Evolutionary conservation across 208 protist species (phyloP), one percentile per base, ranked within the genome.

Genomic region (Acanthamoeba polyphaga): DNA sequence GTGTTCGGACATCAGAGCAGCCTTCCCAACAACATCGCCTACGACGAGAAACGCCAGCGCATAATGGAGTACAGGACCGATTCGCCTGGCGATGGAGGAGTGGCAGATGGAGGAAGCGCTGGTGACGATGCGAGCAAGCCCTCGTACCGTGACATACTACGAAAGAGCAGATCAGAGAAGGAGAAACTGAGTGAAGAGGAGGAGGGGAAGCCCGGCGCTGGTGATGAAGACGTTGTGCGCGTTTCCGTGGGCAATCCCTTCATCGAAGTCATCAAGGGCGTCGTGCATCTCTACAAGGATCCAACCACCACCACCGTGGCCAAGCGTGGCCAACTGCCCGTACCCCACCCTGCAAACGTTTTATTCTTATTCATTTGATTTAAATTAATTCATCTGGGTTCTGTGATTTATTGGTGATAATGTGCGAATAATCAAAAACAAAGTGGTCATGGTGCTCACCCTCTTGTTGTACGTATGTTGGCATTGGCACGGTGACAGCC

Each of bases 231-330:
- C 8, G 29, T 51, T 5, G 60, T 90, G 49, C 27, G 43, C 5
- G 51, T 90, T 17, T 62, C 60, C 3, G 84, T 90, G 46, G 84
- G 84, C 46, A 90, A 90, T 51, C 84, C 84, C 55, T 72, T 51
- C 27, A 70, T 90, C 55, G 84, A 90, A 17, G 84, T 90, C 53
- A 90, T 70, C 84, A 70, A 90, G 84, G 84, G 84, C 19, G 60
- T 90, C 13, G 55, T 90, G 55, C 84, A 90, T 24, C 84, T 90
- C 84, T 90, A 72, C 84, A 90, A 90, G 32, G 84, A 90, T 29
- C 32, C 76, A 1, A 68, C 24, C 84, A 49, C 29, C 55, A 70
- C 60, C 32, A 70, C 84, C 9, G 55, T 49, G 32, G 84, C 84
- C 60, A 32, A 51, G 29, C 15, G 84, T 7, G 55, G 60, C 84